Percentiles rank a stretch among this genome's conserved stretches.
phyloP scores from a whole-genome alignment of 1,284 basidiomycete species.

The Bondarzewia mesenterica region DNA sequence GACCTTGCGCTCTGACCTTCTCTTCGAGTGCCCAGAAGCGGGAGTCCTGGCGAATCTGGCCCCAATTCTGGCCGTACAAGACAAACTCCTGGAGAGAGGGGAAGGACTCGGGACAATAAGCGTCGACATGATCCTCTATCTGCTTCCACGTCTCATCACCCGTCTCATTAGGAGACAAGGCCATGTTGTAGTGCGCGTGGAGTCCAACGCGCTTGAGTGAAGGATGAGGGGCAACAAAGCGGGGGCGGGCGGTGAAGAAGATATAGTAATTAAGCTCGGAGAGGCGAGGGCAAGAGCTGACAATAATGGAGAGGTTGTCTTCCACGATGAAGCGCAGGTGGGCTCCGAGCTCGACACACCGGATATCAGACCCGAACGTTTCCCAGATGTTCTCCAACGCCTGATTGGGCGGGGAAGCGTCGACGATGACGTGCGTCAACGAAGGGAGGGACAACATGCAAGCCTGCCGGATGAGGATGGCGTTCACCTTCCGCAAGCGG shows the following conservation, averaged over 20 bases:
- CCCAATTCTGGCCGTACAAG: slow-evolving; percentile 7
- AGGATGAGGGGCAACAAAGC: slow-evolving; percentile 12
- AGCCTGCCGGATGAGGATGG: slow-evolving; percentile 41
- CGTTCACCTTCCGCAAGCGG: slow-evolving; percentile 37
- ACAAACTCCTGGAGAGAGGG: slow-evolving; percentile 8
- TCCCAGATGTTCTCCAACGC: slow-evolving; percentile 34
- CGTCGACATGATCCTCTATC: slow-evolving; percentile 35
- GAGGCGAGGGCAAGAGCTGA: slow-evolving; percentile 38
- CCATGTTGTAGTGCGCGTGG: slow-evolving; percentile 36
- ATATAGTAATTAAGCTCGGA: slow-evolving; percentile 48
- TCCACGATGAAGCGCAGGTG: slow-evolving; percentile 41
- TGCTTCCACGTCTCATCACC: slow-evolving; percentile 31
- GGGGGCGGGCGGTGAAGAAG: slow-evolving; percentile 38
- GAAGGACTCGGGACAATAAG: slow-evolving; percentile 5
- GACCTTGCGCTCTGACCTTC: neutral
- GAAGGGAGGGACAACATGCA: slow-evolving; percentile 45
- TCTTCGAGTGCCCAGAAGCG: neutral
- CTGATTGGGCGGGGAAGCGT: slow-evolving; percentile 29
- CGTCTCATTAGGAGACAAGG: slow-evolving; percentile 23
- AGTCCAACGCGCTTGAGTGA: slow-evolving; percentile 39
- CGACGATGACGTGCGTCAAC: slow-evolving; percentile 39
- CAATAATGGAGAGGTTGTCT: slow-evolving; percentile 37
- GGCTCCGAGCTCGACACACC: slow-evolving; percentile 48
- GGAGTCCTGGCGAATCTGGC: neutral
- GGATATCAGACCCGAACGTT: slow-evolving; percentile 40